Evolutionary conservation across 768 basidiomycete species (phyloP).

Genomic region (Asterophora lycoperdoides): DNA sequence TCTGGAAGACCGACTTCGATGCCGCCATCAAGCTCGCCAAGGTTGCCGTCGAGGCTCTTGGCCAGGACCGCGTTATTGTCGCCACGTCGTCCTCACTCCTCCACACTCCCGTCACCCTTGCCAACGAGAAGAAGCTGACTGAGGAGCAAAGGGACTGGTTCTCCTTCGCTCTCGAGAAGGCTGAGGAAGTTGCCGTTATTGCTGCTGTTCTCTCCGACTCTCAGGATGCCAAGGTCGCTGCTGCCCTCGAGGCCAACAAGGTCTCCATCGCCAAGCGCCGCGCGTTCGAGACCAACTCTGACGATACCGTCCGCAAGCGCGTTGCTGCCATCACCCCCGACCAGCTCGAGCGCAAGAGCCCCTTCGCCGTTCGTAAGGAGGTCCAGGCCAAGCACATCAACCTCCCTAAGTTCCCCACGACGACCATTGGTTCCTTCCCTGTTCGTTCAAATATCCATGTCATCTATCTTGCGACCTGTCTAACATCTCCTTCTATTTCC

Average conservation of each 20-base stretch:
- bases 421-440: conserved; percentile 98
- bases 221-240: conserved; percentile 64
- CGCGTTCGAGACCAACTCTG: conserved; percentile 88
- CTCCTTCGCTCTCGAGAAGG: conserved; percentile 97
- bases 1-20: conserved; percentile 97
- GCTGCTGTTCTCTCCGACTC: conserved; percentile 84
- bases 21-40: conserved; percentile 78
- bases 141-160: conserved; percentile 94
- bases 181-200: conserved; percentile 81
- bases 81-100: conserved; percentile 97
- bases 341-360: conserved; percentile 81
- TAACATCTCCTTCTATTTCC: conserved; percentile 12
- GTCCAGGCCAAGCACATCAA: conserved; percentile 85
- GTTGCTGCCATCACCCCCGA: conserved; percentile 88
- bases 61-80: conserved; percentile 83
- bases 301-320: conserved; percentile 92
- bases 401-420: conserved; percentile 97
- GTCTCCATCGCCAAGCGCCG: conserved; percentile 90
- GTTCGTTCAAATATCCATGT: conserved; percentile 37
- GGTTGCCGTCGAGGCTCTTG: conserved; percentile 80
- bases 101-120: conserved; percentile 95
- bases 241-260: conserved; percentile 85
- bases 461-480: conserved; percentile 1
- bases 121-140: conserved; percentile 87
- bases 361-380: conserved; percentile 83